A percentile compares a stretch with the other conserved stretches of the same genome.
Conservation (phyloP, 192 early-diverging fungal species). For the Entomortierella parvispora region DNA sequence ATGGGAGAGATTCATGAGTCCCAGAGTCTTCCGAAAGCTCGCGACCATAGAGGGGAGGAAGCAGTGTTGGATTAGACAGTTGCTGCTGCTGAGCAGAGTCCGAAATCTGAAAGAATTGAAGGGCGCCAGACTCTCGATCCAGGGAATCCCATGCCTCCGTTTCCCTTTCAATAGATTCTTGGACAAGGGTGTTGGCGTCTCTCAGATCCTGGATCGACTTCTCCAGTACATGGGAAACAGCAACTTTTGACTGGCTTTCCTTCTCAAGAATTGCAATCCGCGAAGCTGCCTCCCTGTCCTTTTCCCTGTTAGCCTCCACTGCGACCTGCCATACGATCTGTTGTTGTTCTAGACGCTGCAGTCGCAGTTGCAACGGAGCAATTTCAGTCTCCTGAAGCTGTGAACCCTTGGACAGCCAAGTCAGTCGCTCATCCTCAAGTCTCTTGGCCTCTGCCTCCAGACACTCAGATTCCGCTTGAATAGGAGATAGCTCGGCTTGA, state of each 20-base stretch:
- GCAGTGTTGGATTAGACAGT: no score
- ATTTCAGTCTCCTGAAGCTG: slow-evolving; percentile 31
- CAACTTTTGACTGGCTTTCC: slow-evolving; percentile 18
- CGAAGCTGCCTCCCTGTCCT: slow-evolving; percentile 24
- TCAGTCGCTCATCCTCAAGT: slow-evolving; percentile 16
- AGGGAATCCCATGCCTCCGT: slow-evolving; percentile 38
- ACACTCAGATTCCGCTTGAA: slow-evolving; percentile 24
- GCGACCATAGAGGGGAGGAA: no score
- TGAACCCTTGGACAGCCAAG: slow-evolving; percentile 17
- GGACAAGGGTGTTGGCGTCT: slow-evolving; percentile 7
- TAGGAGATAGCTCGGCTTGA: slow-evolving; percentile 17
- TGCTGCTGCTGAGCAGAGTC: no score
- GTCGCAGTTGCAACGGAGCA: slow-evolving; percentile 38
- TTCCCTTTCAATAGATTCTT: slow-evolving; percentile 29
- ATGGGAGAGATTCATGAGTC: no score
- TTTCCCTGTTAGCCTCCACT: slow-evolving; percentile 40
- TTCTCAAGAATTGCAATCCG: slow-evolving; percentile 25
- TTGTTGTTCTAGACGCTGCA: slow-evolving; percentile 46
- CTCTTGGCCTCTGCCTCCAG: slow-evolving; percentile 33
- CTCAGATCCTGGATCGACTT: slow-evolving; percentile 9
- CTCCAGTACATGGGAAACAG: no score
- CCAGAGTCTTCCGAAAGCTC: no score
- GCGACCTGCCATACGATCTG: slow-evolving; percentile 49
- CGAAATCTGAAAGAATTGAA: no score
- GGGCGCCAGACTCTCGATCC: slow-evolving; percentile 23